Conservation (phyloP, 148 eudicot species). For the Polygonum aviculare region DNA sequence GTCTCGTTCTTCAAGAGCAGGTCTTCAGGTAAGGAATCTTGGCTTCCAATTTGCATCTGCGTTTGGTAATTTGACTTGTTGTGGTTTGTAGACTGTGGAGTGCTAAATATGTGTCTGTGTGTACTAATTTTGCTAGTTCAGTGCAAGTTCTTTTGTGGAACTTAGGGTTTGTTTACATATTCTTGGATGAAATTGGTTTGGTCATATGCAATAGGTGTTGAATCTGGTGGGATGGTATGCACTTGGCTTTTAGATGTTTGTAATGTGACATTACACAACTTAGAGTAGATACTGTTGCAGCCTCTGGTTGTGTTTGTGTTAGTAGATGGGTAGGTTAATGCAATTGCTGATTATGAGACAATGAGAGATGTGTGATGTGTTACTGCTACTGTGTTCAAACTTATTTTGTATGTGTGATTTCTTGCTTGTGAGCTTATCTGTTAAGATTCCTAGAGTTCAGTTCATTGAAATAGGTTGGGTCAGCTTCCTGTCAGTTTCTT, state of each 20-base stretch:
- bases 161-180: not conserved
- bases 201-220: not conserved
- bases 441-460: not conserved
- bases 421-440: not conserved
- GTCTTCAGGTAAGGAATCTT: conserved; percentile 58
- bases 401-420: not conserved
- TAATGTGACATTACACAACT: not conserved
- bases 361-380: not conserved
- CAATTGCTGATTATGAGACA: not conserved
- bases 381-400: not conserved
- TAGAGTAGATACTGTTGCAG: not conserved
- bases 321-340: not conserved
- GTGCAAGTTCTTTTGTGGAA: not conserved
- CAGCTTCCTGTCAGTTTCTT: not conserved
- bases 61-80: not conserved
- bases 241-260: not conserved
- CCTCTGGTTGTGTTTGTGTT: not conserved
- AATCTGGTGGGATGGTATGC: not conserved
- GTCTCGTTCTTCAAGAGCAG: conserved; percentile 80
- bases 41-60: not conserved
- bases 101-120: not conserved
- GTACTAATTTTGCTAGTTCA: not conserved
- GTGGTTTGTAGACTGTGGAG: not conserved
- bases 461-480: not conserved
- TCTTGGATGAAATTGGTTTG: not conserved